Percentiles rank a stretch among this genome's conserved stretches.
Conservation (phyloP, 1,284 basidiomycete genomes). For the Bjerkandera adusta region DNA sequence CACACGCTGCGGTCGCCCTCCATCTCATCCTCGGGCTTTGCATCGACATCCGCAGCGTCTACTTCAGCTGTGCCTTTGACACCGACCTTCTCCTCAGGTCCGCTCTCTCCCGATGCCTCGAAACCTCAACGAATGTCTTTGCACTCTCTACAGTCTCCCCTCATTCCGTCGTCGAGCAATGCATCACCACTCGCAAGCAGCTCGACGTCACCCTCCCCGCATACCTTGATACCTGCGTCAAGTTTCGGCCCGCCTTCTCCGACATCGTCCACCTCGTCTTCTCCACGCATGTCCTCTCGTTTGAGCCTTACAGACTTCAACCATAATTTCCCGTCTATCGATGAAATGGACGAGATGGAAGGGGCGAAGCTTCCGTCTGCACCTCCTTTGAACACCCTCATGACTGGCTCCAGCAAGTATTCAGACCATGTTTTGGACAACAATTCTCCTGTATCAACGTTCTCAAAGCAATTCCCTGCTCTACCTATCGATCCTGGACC, state of each 20-base stretch:
- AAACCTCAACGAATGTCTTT: conserved; percentile 25
- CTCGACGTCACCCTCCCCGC: conserved; percentile 38
- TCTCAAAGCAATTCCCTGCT: conserved; percentile 41
- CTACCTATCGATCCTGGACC: conserved; percentile 54
- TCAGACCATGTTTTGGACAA: conserved; percentile 12
- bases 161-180: conserved; percentile 26
- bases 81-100: conserved; percentile 18
- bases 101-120: conserved; percentile 14
- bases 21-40: conserved; percentile 19
- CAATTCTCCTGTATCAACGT: conserved; percentile 14
- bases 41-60: conserved; percentile 17
- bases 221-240: conserved; percentile 63
- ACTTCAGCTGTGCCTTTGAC: conserved; percentile 17
- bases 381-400: conserved; percentile 28
- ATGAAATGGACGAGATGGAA: conserved; percentile 63
- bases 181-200: conserved; percentile 28
- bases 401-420: conserved; percentile 15
- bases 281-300: conserved; percentile 32
- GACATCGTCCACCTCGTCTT: conserved; percentile 46
- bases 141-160: conserved; percentile 28
- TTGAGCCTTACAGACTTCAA: conserved; percentile 51
- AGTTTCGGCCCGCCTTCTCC: conserved; percentile 74
- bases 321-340: conserved; percentile 68
- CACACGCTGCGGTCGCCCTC: conserved; percentile 27
- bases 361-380: conserved; percentile 47